phyloP scores from a whole-genome alignment of 2,329 filamentous ascomycete species.

The Diaporthe longicolla region DNA sequence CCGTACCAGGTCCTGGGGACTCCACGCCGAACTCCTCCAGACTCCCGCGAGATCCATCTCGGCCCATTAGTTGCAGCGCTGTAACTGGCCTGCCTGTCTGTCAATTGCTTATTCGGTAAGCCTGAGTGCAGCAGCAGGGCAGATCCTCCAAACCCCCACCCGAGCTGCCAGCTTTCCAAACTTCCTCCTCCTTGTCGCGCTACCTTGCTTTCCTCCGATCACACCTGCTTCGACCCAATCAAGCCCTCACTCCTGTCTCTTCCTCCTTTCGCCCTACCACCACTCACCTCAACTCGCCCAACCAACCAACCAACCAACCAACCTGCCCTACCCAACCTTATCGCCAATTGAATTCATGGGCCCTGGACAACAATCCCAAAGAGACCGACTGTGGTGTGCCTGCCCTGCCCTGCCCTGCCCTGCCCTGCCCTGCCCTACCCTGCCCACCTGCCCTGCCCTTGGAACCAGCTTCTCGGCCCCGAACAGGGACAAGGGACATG shows the following conservation, averaged over 20 bases:
- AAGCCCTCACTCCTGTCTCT: constrained; percentile 19
- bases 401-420: not conserved
- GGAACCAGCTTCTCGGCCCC: constrained; percentile 22
- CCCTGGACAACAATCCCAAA: constrained; percentile 3
- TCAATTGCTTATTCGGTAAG: constrained; percentile 9
- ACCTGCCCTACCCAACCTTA: constrained; percentile 10
- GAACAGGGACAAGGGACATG: constrained; percentile 33
- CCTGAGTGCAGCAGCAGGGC: constrained; percentile 22
- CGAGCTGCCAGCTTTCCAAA: constrained; percentile 11
- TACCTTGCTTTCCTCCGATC: not conserved
- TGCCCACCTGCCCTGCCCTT: not conserved
- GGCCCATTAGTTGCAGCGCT: constrained; percentile 12
- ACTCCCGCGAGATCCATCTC: constrained; percentile 6
- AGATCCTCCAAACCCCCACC: constrained; percentile 20
- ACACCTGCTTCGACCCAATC: constrained; percentile 30
- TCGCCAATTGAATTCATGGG: constrained; percentile 7
- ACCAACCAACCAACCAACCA: not conserved
- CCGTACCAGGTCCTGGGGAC: not conserved
- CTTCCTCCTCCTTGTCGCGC: constrained; percentile 16
- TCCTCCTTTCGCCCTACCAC: not conserved
- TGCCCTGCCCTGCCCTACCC: not conserved
- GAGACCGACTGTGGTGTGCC: not conserved
- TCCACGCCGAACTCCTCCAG: constrained; percentile 19
- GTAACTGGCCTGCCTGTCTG: constrained; percentile 14
- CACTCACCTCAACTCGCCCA: not conserved